Base-by-base conservation (phyloP, 257 asterid species). In the Solanum raphanifolium region DNA sequence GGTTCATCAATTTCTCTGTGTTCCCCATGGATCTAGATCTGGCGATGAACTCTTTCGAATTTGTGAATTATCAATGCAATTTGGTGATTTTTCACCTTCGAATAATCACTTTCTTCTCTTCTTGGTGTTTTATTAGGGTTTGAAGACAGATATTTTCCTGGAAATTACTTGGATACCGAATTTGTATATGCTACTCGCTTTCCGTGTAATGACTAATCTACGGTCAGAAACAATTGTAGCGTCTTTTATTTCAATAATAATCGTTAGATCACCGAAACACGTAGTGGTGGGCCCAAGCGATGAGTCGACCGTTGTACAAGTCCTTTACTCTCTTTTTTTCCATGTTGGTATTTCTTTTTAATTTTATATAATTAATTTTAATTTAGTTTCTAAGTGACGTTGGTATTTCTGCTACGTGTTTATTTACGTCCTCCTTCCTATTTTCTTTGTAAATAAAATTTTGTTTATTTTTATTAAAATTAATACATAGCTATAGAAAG, bases 1-100 rank as follows among this genome's bases (percentile, higher is more conserved):
- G 98, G 68, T 94, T 92, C 98, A 97, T 91, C 92, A 96, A 88
- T 88, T 95, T 97, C 92, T 94, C 98, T 3, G 99, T 52, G 94
- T 93, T 95, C 4, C 98, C 98, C 99, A 97, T 96, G 86, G 41
- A 6, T 46, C 18, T 48, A 48, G 65, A 79, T 79, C 65, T 27
- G 36, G 10, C 3, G 16, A 79, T 27, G 2, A 46, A 43, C 39
- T 27, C 27, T 48, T 46, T 16, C 41, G 18, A 81, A 29, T 46
- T 81, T 43, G 27, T 9, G 39, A 79, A 43, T 79, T 79, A 16
- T 25, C 7, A 13, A 43, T 79, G 15, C 62, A 25, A 41, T 43
- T 79, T 81, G 11, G 20, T 18, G 84, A 39, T 15, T 27, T 27
- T 25, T 43, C 25, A 43, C 65, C 85, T 43, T 43, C 9, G 7